phyloP scores from a whole-genome alignment of 139 green algal species.

The Pseudopediastrum boryanum region DNA sequence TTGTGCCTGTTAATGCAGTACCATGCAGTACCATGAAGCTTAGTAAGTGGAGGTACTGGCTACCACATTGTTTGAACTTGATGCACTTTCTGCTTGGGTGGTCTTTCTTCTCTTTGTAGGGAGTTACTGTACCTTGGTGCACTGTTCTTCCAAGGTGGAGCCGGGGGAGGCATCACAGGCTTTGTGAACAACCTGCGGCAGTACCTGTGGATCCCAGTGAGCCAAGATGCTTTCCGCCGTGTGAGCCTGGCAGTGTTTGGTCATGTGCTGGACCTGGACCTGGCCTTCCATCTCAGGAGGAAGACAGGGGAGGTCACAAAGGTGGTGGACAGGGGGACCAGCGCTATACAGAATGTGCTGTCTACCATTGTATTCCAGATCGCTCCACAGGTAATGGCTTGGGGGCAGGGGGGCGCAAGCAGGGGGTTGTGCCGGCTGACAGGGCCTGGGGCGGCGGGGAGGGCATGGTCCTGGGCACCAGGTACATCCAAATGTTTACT shows the following conservation, averaged over 20 bases:
- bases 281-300: conserved; percentile 86
- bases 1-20: too few relatives aligned
- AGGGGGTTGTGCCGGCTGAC: too few relatives aligned
- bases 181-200: conserved; percentile 77
- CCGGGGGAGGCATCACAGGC: conserved; percentile 51
- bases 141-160: conserved; percentile 44
- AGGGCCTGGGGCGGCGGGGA: background rate
- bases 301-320: conserved; percentile 83
- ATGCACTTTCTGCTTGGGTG: too few relatives aligned
- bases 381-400: conserved; percentile 56
- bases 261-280: conserved; percentile 78
- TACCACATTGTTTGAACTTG: too few relatives aligned
- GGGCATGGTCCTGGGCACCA: background rate
- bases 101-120: background rate
- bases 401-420: background rate
- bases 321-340: conserved; percentile 81
- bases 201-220: conserved; percentile 83
- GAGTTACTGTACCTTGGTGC: conserved; percentile 43
- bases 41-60: too few relatives aligned
- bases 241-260: conserved; percentile 77
- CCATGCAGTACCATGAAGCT: too few relatives aligned
- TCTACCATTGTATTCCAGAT: conserved; percentile 83
- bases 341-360: conserved; percentile 79
- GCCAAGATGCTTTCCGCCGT: conserved; percentile 61
- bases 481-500: background rate